These are phyloP conservation scores for Chlorella variabilis DNA, from an alignment of 163 green algal genomes.

Conservation along the genomic window DNA sequence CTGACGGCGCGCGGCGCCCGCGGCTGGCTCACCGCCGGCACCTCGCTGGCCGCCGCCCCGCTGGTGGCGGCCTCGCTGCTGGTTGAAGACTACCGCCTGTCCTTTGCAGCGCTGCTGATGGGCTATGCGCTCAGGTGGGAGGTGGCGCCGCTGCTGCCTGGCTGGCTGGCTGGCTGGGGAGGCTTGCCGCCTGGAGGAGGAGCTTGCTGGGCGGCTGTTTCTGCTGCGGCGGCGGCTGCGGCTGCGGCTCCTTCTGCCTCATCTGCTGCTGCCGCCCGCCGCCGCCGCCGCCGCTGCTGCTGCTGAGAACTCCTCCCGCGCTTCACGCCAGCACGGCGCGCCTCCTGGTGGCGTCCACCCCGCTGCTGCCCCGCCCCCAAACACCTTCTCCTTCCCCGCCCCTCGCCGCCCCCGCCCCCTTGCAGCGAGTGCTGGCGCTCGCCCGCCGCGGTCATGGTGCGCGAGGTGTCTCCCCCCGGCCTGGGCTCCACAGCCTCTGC, in stretches of 20 bases:
- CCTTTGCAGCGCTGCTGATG: slow-evolving; percentile 76
- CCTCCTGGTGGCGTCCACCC: too few species aligned
- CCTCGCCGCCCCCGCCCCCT: slow-evolving; percentile 13
- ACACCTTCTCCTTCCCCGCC: background rate
- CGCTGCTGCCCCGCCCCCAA: background rate
- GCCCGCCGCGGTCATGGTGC: slow-evolving; percentile 81
- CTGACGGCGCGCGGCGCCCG: slow-evolving; percentile 65
- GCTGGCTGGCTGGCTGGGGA: too few species aligned
- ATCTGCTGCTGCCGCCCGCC: background rate
- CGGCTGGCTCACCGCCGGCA: slow-evolving; percentile 74
- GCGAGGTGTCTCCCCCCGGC: slow-evolving; percentile 75
- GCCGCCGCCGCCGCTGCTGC: too few species aligned
- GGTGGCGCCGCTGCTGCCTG: background rate
- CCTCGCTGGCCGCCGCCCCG: slow-evolving; percentile 67
- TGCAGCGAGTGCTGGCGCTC: slow-evolving; percentile 88
- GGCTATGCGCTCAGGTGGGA: slow-evolving; percentile 60
- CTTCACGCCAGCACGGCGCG: too few species aligned
- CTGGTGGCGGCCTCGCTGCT: slow-evolving; percentile 77
- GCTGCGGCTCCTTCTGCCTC: too few species aligned
- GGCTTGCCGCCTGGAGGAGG: too few species aligned
- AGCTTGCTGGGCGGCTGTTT: too few species aligned
- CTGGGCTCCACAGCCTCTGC: slow-evolving; percentile 83
- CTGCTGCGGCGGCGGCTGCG: too few species aligned
- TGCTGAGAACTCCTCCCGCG: too few species aligned
- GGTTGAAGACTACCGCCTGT: slow-evolving; percentile 66